Evolutionary conservation across 441 rosid species (phyloP), one percentile per base, ranked within the genome.

Genomic region (Eruca vesicaria): DNA sequence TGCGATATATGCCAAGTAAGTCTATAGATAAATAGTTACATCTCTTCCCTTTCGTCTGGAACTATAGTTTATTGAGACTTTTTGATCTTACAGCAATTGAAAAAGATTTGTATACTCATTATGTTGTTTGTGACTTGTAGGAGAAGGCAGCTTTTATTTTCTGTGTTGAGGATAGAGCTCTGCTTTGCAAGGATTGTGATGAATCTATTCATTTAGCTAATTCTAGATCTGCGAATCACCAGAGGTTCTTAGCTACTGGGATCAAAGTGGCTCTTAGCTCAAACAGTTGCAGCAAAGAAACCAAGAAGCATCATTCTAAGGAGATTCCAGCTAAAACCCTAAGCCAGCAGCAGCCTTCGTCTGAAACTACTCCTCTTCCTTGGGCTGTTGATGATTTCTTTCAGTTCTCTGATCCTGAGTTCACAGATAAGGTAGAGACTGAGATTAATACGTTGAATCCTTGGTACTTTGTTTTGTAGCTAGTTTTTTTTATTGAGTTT

Each of bases 311-410:
- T 70, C 82, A 65, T 4, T 62, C 63, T 9, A 53, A 16, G 2
- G 71, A 78, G 53, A 41, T 72, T 53, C 80, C 86, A 0, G 57
- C 53, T 9, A 87, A 87, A 75, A 7, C 76, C 60, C 83, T 86
- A 55, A 63, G 62, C 4, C 89, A 83, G 48, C 90, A 82, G 52
- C 32, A 58, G 9, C 15, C 72, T 45, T 48, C 82, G 2, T 76
- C 86, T 15, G 72, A 20, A 15, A 15, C 53, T 69, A 63, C 82
- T 70, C 28, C 83, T 3, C 74, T 91, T 72, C 82, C 86, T 0
- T 96, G 98, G 99, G 87, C 83, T 53, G 84, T 87, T 55, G 97
- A 94, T 12, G 94, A 93, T 61, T 84, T 96, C 76, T 77, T 93
- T 26, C 89, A 88, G 45, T 83, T 90, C 77, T 78, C 98, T 5